Base-by-base conservation (phyloP, 2,329 filamentous ascomycete species). In the Dactylellina leptospora region DNA sequence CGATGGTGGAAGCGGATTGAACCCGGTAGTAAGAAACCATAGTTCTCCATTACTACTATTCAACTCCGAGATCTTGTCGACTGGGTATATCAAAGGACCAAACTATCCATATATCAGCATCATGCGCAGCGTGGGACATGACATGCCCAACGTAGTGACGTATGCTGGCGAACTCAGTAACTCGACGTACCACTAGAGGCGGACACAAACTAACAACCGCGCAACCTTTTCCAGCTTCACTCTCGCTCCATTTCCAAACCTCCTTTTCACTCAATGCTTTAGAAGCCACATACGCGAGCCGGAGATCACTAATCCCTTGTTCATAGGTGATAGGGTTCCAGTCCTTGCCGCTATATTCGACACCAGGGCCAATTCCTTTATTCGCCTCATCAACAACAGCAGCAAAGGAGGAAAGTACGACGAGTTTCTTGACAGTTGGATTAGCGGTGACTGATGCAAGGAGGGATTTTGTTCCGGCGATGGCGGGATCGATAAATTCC, bases 331-430 rank as follows among this genome's bases (percentile, higher is more conserved):
- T 80, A 0, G 84, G 84, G 74, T 86, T 86, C 85, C 85, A 87
- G 75, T 86, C 84, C 1, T 79, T 77, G 60, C 83, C 84, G 0
- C 81, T 83, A 77, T 86, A 87, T 1, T 79, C 82, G 74, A 85
- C 81, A 3, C 79, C 81, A 1, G 81, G 80, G 75, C 79, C 79
- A 68, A 78, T 78, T 22, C 84, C 85, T 74, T 87, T 86, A 77
- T 81, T 83, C 0, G 80, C 77, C 18, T 64, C 70, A 74, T 89
- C 82, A 51, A 88, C 76, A 16, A 90, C 87, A 0, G 87, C 82
- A n/a, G 87, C 88, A 75, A 90, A 90, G 1, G 87, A 89, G 2
- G 86, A 89, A 0, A 87, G 90, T 74, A 90, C 84, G 45, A 87
- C 80, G 33, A 82, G 75, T 10, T 74, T 62, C 60, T 78, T 79